A percentile compares a stretch with the other conserved stretches of the same genome.
These are phyloP conservation scores for Ochetophila trinervis DNA, from an alignment of 306 rosid genomes.

Conservation along the genomic window DNA sequence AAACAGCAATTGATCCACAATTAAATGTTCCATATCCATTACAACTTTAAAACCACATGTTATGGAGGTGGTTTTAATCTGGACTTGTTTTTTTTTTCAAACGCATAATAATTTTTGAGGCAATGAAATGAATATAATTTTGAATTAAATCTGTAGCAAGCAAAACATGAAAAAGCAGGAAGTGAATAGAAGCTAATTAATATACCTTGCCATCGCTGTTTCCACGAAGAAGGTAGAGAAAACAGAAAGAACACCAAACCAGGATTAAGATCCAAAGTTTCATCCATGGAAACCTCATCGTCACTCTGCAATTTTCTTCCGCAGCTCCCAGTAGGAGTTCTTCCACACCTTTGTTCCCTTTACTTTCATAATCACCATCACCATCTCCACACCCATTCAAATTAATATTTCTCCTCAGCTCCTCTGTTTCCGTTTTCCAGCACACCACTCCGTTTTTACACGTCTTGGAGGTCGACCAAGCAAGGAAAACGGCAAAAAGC, in stretches of 20 bases:
- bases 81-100: too few species aligned
- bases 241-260: slow-evolving; percentile 72
- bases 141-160: too few species aligned
- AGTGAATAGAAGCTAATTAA: too few species aligned
- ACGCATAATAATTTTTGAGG: too few species aligned
- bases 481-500: slow-evolving; percentile 70
- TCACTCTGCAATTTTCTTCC: slow-evolving; percentile 15
- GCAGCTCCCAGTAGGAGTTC: slow-evolving; percentile 49
- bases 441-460: slow-evolving; percentile 50
- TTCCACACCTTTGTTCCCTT: slow-evolving; percentile 20
- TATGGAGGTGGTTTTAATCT: too few species aligned
- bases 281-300: slow-evolving; percentile 55
- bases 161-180: too few species aligned
- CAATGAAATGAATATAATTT: too few species aligned
- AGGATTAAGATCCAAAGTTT: slow-evolving; percentile 60
- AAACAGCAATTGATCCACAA: too few species aligned
- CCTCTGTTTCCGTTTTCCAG: slow-evolving; percentile 65
- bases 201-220: slow-evolving; percentile 63
- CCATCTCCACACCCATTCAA: slow-evolving; percentile 29
- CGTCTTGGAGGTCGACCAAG: slow-evolving; percentile 80
- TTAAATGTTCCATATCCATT: too few species aligned
- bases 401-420: slow-evolving; percentile 30
- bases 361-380: slow-evolving; percentile 20
- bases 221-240: slow-evolving; percentile 72
- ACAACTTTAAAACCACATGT: too few species aligned